Conservation (phyloP, 176 grass and related monocot genomes). For the Tuctoria greenei region DNA sequence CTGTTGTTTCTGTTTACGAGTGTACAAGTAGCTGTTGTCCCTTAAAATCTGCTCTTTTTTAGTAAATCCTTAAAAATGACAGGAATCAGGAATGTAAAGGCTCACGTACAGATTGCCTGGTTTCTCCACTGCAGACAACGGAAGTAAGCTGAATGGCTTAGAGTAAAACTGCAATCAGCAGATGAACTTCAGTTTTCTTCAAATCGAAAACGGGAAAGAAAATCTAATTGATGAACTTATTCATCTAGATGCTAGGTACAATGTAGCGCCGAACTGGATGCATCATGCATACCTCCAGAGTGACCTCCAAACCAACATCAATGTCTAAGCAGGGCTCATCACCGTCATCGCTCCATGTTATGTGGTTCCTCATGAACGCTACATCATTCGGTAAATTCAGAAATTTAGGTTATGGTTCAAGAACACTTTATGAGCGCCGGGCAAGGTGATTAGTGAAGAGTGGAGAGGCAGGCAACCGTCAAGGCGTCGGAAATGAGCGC, state of each 20-base stretch:
- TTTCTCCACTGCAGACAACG: conserved; percentile 82
- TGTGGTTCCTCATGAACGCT: conserved; percentile 82
- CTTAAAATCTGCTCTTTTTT: not conserved
- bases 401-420: not conserved
- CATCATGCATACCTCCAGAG: conserved; percentile 54
- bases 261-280: not conserved
- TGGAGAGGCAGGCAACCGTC: too few species aligned
- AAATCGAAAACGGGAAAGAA: not conserved
- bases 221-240: not conserved
- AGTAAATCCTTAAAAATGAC: not conserved
- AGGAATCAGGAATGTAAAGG: conserved; percentile 14
- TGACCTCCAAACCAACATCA: conserved; percentile 70
- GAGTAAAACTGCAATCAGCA: conserved; percentile 65
- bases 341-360: conserved; percentile 60
- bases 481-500: too few species aligned
- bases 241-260: not conserved
- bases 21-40: not conserved
- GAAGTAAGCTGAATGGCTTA: conserved; percentile 85
- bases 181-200: not conserved
- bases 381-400: conserved; percentile 20
- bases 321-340: conserved; percentile 61
- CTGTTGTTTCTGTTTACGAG: not conserved
- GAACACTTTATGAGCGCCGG: not conserved
- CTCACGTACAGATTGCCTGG: conserved; percentile 76
- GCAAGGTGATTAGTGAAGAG: too few species aligned